A percentile compares a stretch with the other conserved stretches of the same genome.
These are phyloP conservation scores for Cladophialophora exuberans DNA, from an alignment of 2,329 filamentous ascomycete genomes.

Conservation along the genomic window DNA sequence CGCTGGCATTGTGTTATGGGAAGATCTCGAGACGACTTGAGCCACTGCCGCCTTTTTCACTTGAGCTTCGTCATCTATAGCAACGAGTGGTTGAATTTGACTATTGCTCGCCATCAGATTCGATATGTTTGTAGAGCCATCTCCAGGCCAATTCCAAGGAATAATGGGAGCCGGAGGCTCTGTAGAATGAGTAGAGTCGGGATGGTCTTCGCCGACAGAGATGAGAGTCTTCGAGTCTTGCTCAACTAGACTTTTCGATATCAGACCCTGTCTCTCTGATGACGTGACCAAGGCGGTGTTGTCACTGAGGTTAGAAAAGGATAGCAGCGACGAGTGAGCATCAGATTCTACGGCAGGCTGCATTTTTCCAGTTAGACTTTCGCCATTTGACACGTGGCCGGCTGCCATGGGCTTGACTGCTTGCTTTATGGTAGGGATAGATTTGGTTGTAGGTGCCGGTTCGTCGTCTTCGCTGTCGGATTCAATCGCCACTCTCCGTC, in stretches of 20 bases:
- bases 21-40: background rate
- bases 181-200: too few species aligned
- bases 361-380: too few species aligned
- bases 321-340: too few species aligned
- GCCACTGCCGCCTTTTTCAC: background rate
- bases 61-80: background rate
- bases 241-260: background rate
- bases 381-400: too few species aligned
- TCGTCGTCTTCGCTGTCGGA: conserved; percentile 30
- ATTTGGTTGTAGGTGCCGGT: background rate
- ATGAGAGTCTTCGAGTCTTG: background rate
- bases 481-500: conserved; percentile 22
- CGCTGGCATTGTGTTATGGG: background rate
- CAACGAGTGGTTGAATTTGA: background rate
- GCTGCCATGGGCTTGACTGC: too few species aligned
- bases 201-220: background rate
- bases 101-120: background rate
- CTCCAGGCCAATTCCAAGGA: background rate
- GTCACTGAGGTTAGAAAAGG: too few species aligned
- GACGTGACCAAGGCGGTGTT: background rate
- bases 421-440: background rate
- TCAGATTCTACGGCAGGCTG: too few species aligned
- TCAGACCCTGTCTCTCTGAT: conserved; percentile 8
- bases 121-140: background rate
- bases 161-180: too few species aligned